phyloP scores from a whole-genome alignment of 2,329 filamentous ascomycete genomes.

The Paecilomyces formosus region DNA sequence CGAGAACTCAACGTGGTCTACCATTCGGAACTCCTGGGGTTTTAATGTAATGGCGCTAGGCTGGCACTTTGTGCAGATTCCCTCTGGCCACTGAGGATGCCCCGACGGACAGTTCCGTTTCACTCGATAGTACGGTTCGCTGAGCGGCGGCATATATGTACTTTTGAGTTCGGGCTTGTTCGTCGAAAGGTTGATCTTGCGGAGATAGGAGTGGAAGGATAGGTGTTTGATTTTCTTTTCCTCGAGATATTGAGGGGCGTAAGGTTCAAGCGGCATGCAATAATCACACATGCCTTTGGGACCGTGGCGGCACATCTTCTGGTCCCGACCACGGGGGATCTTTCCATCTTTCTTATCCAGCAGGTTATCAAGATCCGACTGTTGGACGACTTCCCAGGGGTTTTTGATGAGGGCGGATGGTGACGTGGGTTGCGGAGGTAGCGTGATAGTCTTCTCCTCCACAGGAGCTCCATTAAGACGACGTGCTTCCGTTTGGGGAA shows the following conservation, averaged over 20 bases:
- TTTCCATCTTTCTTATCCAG: constrained; percentile 87
- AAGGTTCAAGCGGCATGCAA: constrained; percentile 94
- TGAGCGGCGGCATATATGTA: constrained; percentile 92
- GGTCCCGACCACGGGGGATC: constrained; percentile 66
- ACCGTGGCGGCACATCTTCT: constrained; percentile 89
- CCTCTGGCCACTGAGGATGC: constrained; percentile 87
- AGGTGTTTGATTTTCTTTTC: constrained; percentile 99
- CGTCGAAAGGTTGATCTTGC: constrained; percentile 91
- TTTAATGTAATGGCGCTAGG: constrained; percentile 94
- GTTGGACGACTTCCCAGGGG: constrained; percentile 85
- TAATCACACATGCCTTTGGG: constrained; percentile 99
- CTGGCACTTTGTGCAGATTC: constrained; percentile 97
- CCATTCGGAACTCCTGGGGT: constrained; percentile 89
- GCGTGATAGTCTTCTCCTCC: constrained; percentile 52
- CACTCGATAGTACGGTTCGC: constrained; percentile 87
- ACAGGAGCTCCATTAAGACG: constrained; percentile 32
- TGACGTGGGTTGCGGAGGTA: constrained; percentile 53
- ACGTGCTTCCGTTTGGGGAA: constrained; percentile 19
- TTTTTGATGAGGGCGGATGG: constrained; percentile 64
- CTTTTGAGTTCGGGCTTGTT: constrained; percentile 91
- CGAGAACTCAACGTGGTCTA: constrained; percentile 96
- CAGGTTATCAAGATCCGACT: constrained; percentile 78
- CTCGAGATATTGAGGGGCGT: constrained; percentile 75
- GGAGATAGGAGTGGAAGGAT: constrained; percentile 88
- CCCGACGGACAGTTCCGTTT: constrained; percentile 84